phyloP scores from a whole-genome alignment of 202 grass and related monocot species.

The Dendrocalamus latiflorus region DNA sequence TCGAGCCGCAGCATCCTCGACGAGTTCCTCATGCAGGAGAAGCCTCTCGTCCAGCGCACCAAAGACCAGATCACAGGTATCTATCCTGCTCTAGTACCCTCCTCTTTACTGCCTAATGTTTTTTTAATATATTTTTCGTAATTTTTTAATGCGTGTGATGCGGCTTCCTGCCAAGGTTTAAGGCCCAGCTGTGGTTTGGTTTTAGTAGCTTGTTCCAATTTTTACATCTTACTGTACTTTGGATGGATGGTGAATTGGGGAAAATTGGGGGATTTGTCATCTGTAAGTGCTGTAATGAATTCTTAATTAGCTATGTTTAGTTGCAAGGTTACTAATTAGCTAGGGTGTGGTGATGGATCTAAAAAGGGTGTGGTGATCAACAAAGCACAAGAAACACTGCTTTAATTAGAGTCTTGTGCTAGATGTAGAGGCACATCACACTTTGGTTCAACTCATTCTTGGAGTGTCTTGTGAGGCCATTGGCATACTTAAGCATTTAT shows the following conservation, averaged over 20 bases:
- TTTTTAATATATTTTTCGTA: neutral
- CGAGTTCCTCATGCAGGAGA: conserved; percentile 54
- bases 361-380: neutral
- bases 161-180: conserved; percentile 14
- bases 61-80: conserved; percentile 63
- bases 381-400: neutral
- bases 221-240: neutral
- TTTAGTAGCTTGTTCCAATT: neutral
- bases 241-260: neutral
- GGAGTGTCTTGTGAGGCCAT: neutral
- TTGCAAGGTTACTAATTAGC: neutral
- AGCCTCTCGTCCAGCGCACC: conserved; percentile 56
- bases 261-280: neutral
- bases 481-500: neutral
- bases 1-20: conserved; percentile 59
- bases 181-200: neutral
- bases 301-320: neutral
- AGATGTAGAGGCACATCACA: neutral
- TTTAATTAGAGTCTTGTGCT: neutral
- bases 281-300: neutral
- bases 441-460: neutral
- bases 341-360: neutral
- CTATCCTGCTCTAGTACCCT: neutral
- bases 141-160: neutral
- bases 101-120: neutral